phyloP scores from a whole-genome alignment of 2,329 filamentous ascomycete genomes.

The Sporothrix schenckii region DNA sequence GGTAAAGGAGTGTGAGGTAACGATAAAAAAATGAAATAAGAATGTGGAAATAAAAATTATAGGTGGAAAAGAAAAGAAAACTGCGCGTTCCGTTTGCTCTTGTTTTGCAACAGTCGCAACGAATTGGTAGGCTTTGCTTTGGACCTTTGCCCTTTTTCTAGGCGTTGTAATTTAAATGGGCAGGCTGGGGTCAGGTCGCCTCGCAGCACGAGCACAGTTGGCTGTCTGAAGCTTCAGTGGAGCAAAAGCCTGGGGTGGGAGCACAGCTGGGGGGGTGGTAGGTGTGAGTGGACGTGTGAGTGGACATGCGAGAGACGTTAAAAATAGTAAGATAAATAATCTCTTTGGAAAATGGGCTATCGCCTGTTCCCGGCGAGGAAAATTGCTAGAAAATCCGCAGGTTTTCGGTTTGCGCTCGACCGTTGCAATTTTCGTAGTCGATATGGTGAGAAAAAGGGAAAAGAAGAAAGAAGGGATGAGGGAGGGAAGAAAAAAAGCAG shows the following conservation, averaged over 20 bases:
- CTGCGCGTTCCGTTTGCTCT: slow-evolving; percentile 17
- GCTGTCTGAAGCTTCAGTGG: slow-evolving; percentile 26
- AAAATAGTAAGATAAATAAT: slow-evolving; percentile 22
- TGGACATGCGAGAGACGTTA: background rate
- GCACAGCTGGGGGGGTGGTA: slow-evolving; percentile 2
- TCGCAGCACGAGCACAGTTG: slow-evolving; percentile 18
- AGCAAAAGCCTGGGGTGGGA: slow-evolving; percentile 19
- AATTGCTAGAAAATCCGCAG: slow-evolving; percentile 9
- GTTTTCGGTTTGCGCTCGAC: background rate
- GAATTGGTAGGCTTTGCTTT: slow-evolving; percentile 14
- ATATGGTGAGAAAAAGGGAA: background rate
- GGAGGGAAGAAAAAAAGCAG: slow-evolving; percentile 36
- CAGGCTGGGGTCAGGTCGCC: slow-evolving; percentile 15
- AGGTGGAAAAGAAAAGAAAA: background rate
- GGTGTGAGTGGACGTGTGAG: background rate
- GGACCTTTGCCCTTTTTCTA: background rate
- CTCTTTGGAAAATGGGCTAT: background rate
- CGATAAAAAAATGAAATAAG: background rate
- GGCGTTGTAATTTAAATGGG: slow-evolving; percentile 24
- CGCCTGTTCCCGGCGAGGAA: background rate
- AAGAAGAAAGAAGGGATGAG: background rate
- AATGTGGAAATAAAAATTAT: background rate
- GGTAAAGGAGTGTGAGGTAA: background rate
- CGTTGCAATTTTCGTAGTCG: background rate
- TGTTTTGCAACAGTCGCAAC: background rate